phyloP scores from a whole-genome alignment of 1,284 basidiomycete species.

The Polyporus tsugae region DNA sequence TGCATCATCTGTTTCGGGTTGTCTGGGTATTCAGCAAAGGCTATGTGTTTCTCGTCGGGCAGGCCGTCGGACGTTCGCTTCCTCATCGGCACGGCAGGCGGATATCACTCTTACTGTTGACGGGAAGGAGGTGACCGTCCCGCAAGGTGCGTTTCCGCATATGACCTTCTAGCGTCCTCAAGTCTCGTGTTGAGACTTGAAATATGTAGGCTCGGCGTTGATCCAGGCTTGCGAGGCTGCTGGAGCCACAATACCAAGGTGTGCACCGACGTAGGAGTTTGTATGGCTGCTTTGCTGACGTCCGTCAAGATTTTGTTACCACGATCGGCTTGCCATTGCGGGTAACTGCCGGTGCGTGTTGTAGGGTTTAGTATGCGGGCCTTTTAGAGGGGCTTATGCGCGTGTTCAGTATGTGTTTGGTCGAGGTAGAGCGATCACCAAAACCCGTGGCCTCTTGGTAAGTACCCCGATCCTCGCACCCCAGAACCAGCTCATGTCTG shows the following conservation, averaged over 20 bases:
- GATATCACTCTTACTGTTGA: conserved; percentile 92
- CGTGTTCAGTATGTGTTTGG: conserved; percentile 86
- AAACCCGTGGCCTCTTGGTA: conserved; percentile 92
- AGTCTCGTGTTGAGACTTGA: conserved; percentile 22
- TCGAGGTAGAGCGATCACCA: conserved; percentile 95
- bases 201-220: conserved; percentile 81
- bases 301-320: conserved; percentile 85
- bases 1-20: background rate
- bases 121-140: conserved; percentile 93
- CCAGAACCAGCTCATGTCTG: background rate
- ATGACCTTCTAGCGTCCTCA: conserved; percentile 10
- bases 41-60: background rate
- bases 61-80: conserved; percentile 70
- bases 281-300: conserved; percentile 27
- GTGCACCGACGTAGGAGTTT: conserved; percentile 34
- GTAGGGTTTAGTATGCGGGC: background rate
- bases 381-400: conserved; percentile 15
- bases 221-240: conserved; percentile 97
- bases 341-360: conserved; percentile 89
- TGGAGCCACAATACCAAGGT: conserved; percentile 81
- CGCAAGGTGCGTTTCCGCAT: conserved; percentile 69
- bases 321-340: conserved; percentile 93
- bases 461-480: conserved; percentile 35
- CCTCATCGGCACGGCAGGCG: conserved; percentile 70
- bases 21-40: background rate